phyloP scores from a whole-genome alignment of 345 rosid species.

The Dovyalis caffra region DNA sequence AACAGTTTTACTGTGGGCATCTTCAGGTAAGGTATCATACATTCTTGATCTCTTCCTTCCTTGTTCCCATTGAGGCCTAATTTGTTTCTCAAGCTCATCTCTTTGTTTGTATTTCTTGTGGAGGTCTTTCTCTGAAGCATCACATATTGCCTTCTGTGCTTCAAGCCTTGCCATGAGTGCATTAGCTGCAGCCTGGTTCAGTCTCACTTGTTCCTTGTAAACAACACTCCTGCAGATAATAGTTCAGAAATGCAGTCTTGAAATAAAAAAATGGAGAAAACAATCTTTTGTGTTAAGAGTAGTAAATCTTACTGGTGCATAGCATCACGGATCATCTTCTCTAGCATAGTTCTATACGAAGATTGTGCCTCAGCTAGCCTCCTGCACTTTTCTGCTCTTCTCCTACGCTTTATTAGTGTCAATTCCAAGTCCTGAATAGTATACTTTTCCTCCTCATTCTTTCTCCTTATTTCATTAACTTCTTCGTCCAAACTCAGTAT shows the following conservation, averaged over 20 bases:
- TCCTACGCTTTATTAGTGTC: constrained; percentile 66
- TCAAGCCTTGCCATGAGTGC: constrained; percentile 89
- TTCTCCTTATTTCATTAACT: constrained; percentile 50
- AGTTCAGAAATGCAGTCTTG: not conserved
- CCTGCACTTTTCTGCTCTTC: constrained; percentile 94
- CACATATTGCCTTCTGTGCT: constrained; percentile 89
- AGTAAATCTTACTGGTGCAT: constrained; percentile 86
- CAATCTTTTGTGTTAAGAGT: not conserved
- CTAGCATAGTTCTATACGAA: constrained; percentile 70
- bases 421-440: constrained; percentile 75
- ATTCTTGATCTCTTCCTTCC: constrained; percentile 79
- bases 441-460: constrained; percentile 62
- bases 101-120: constrained; percentile 80
- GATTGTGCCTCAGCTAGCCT: constrained; percentile 91
- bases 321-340: constrained; percentile 97
- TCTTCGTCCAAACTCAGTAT: constrained; percentile 65
- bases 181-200: constrained; percentile 80
- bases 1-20: constrained; percentile 44
- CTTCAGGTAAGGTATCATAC: constrained; percentile 52
- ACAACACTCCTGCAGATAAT: constrained; percentile 72
- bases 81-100: constrained; percentile 73
- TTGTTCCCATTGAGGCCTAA: constrained; percentile 72
- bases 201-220: constrained; percentile 87
- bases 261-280: not conserved
- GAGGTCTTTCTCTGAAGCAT: constrained; percentile 82